Base-by-base conservation (phyloP, 805 yeast species). In the Yamadazyma laniorum region DNA sequence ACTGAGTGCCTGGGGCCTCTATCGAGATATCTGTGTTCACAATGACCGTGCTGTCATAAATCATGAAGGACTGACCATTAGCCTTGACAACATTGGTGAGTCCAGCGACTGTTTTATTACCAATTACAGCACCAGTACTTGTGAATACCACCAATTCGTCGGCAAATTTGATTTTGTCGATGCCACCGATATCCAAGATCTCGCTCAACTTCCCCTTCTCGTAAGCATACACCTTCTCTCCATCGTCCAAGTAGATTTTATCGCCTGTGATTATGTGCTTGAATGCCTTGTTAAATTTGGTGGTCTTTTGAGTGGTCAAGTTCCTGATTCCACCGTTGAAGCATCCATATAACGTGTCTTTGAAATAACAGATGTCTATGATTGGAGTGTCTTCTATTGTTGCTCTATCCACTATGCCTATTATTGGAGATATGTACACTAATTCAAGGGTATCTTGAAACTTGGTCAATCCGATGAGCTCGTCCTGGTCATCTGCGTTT, bases 331-430 rank as follows among this genome's bases (percentile, higher is more conserved):
- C 49, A 6, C 43, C 41, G 25, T 39, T 32, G 29, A 33, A 40
- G 29, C 45, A 42, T n/a, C 47, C 49, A 32, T 35, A 45, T 18
- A 45, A 18, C 3, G 40, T 33, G 17, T 32, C 43, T 4, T 42
- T 34, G 25, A 11, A 30, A 12, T 34, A 33, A 9, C 44, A 35
- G 14, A 45, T 42, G 18, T 42, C 47, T n/a, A 23, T 14, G 12
- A 37, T 13, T 4, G 19, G 5, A 9, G 35, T 18, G 5, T 23
- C 22, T 2, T 34, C 33, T 12, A 25, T 14, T 5, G 25, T 25
- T 4, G 29, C 17, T n/a, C 43, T 29, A 14, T 39, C 43, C 4
- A 35, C 30, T 30, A 39, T 39, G 19, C 43, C 43, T 18, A 34
- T 12, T 8, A 39, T 18, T 12, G 43, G 43, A 5, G 43, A 39